Evolutionary conservation across 306 rosid genomes (phyloP).

Genomic region (Carpinus viminea): DNA sequence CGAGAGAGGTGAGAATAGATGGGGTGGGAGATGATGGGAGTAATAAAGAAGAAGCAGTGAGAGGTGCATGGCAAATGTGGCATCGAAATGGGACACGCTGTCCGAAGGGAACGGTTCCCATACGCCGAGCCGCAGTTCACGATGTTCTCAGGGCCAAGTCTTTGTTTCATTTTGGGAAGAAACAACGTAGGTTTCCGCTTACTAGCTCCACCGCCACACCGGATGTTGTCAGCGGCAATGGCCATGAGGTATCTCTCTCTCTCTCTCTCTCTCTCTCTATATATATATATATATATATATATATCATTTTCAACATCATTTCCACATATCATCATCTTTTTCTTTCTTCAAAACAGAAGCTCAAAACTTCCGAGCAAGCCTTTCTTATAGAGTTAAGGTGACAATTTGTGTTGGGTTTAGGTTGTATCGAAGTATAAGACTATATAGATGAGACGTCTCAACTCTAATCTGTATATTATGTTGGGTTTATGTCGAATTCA

Average conservation of each 20-base stretch:
- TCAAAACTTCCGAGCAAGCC: too few relatives aligned
- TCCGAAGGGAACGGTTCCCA: constrained; percentile 79
- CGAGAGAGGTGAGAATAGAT: constrained; percentile 23
- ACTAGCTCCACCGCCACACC: constrained; percentile 46
- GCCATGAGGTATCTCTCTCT: constrained; percentile 71
- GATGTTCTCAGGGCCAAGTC: constrained; percentile 49
- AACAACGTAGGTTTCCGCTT: constrained; percentile 33
- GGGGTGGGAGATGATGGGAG: background rate
- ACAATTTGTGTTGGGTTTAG: too few relatives aligned
- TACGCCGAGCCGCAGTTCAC: constrained; percentile 63
- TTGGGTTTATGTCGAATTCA: too few relatives aligned
- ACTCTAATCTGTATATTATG: too few relatives aligned
- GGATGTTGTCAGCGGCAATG: constrained; percentile 67
- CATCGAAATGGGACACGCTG: constrained; percentile 78
- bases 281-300: too few relatives aligned
- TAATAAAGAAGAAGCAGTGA: background rate
- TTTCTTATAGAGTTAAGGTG: too few relatives aligned
- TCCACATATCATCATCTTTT: background rate
- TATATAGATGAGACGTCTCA: too few relatives aligned
- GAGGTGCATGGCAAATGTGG: constrained; percentile 73
- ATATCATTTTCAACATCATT: background rate
- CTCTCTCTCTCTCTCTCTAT: too few relatives aligned
- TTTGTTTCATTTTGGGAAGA: constrained; percentile 77
- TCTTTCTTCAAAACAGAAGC: background rate
- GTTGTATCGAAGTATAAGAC: too few relatives aligned